Evolutionary conservation across 1,139 yeast genomes (phyloP).

Genomic region (Sugiyamaella xylanicola): DNA sequence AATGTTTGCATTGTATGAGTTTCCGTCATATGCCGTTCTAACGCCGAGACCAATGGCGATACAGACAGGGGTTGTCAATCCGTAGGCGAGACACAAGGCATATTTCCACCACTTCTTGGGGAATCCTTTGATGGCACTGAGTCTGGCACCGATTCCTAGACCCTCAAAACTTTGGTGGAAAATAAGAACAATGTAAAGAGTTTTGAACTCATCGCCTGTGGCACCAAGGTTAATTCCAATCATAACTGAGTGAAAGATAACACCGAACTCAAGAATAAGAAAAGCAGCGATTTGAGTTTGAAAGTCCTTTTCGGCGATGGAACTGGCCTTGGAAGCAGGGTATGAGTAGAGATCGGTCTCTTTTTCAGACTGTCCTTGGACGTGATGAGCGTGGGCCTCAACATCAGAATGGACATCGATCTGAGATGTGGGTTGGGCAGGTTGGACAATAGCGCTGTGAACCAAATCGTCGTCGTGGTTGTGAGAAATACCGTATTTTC

Average conservation of each 20-base stretch:
- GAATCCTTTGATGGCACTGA: conserved; percentile 57
- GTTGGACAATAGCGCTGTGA: conserved; percentile 54
- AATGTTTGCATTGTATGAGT: conserved; percentile 57
- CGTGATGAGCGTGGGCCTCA: conserved; percentile 14
- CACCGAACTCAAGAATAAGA: conserved; percentile 72
- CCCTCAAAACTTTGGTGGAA: conserved; percentile 96
- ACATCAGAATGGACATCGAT: conserved; percentile 7
- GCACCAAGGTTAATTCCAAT: conserved; percentile 74
- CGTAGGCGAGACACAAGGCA: conserved; percentile 58
- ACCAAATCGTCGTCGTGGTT: conserved; percentile 69
- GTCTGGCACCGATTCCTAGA: conserved; percentile 80
- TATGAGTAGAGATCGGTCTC: conserved; percentile 15
- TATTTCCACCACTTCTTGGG: conserved; percentile 60
- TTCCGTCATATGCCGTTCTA: conserved; percentile 58
- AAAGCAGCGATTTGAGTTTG: conserved; percentile 54
- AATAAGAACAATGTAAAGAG: conserved; percentile 75
- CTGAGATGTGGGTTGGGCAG: conserved; percentile 10
- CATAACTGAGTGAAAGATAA: conserved; percentile 77
- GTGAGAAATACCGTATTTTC: conserved; percentile 30
- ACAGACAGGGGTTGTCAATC: conserved; percentile 74
- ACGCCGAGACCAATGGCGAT: conserved; percentile 87
- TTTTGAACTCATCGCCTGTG: conserved; percentile 62
- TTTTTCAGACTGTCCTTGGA: conserved; percentile 39
- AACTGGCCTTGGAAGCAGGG: conserved; percentile 9
- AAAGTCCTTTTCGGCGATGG: conserved; percentile 52